Base-by-base conservation (phyloP, 495 filamentous ascomycete genomes). In the Neurospora terricola region DNA sequence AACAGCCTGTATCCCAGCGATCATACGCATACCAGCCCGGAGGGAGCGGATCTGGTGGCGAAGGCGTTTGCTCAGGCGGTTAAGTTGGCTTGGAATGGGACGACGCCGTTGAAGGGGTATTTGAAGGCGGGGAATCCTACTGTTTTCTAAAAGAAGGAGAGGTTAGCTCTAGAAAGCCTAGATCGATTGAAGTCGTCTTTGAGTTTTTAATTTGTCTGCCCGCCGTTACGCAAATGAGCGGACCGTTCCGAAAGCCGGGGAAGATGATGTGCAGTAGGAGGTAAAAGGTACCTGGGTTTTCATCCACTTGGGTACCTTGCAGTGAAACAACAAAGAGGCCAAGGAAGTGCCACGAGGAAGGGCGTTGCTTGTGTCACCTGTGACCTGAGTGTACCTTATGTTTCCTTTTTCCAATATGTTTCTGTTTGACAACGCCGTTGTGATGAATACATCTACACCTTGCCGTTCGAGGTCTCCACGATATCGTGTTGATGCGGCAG, bases 21-120 rank as follows among this genome's bases (percentile, higher is more conserved):
- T 75, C 88, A 91, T 78, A 91, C 89, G 8, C 90, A 92, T 79
- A 91, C 90, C 3, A 89, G 84, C 74, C 80, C 87, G 0, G 81
- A 76, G 42, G 90, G 90, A 0, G 89, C 90, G 4, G 81, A 87
- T 73, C 81, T 87, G 6, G 87, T 90, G 16, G 85, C 86, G 0
- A 83, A 87, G 75, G 88, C 88, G 40, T 92, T 91, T 77, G 85
- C 89, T 70, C 89, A 90, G 82, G 90, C 83, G 0, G 76, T 91
- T 8, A 77, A 83, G 36, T 88, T 86, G 74, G 81, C 78, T 9
- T 79, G 73, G 14, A 83, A 82, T 54, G 78, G 79, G 70, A 79
- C 78, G 34, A 81, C 79, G 74, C 74, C 78, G 72, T 69, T 81
- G 48, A 74, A 75, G 73, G 54, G 40, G 38, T 80, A 73, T 69